Base-by-base conservation (phyloP, 371 early-diverging fungal species). In the Mucor ambiguus region DNA sequence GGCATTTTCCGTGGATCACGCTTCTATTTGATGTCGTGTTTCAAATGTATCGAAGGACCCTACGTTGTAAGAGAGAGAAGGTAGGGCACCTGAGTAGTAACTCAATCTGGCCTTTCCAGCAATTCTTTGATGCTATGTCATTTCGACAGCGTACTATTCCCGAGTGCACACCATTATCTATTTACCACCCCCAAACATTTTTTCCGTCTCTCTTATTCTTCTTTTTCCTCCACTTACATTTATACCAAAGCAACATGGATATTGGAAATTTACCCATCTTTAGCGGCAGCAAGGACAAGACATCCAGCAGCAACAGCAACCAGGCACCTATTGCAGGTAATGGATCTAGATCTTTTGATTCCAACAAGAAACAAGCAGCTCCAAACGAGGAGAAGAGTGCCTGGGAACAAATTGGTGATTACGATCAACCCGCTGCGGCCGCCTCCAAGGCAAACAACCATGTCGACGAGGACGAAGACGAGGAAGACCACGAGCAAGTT, bases 371-470 rank as follows among this genome's bases (percentile, higher is more conserved):
- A 33, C 16, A 14, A 44, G 29, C 26, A 26, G 14, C 41, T 18
- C 18, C 41, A 16, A 18, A 5, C 41, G 44, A 24, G 28, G 12
- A 29, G 14, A 55, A 49, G 48, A 60, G 49, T 49, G 20, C 37
- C n/a, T 69, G 70, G 70, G 66, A 65, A 2, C 35, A 61, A 60
- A 69, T 69, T 64, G 70, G 70, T 43, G 70, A 69, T 48, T 69
- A 69, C 33, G 66, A 69, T 5, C 49, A 55, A 48, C 58, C 48
- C 20, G 35, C 62, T 11, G 12, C 38, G 2, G 7, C 26, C 33
- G 2, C 16, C 18, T 1, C 26, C 33, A 29, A 29, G 43, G 46
- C 8, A n/a, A 56, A n/a, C 4, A 30, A 0, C 4, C 24, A 9
- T 10, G 29, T 37, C 11, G 46, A 43, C 5, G 46, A 46, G 20